Percentiles rank a stretch among this genome's conserved stretches.
Conservation (phyloP, 805 yeast genomes). For the Candida boidinii region DNA sequence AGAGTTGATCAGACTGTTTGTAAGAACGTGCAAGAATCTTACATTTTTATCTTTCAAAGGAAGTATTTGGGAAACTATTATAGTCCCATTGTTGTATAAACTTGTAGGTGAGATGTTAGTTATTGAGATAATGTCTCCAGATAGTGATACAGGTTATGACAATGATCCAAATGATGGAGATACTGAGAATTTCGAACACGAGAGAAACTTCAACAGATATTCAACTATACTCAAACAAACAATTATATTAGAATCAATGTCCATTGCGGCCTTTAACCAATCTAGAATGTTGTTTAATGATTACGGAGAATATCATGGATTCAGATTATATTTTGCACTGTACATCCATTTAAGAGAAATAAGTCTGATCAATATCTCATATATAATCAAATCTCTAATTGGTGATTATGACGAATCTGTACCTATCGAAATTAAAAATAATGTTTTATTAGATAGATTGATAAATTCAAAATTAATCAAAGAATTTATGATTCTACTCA, state of each 20-base stretch:
- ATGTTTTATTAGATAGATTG: conserved; percentile 11
- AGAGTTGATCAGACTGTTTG: conserved; percentile 10
- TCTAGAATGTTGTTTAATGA: conserved; percentile 16
- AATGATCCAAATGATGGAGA: conserved; percentile 1
- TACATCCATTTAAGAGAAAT: conserved; percentile 20
- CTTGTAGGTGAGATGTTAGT: conserved; percentile 17
- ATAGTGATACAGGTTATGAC: no score
- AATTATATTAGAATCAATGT: conserved; percentile 16
- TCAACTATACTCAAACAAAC: conserved; percentile 16
- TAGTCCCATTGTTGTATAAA: conserved; percentile 17
- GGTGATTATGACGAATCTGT: conserved; percentile 5
- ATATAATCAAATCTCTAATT: conserved; percentile 13
- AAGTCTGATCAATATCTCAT: conserved; percentile 12
- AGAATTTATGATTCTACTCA: conserved; percentile 16
- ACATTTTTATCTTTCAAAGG: conserved; percentile 15
- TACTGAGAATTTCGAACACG: conserved; percentile 2
- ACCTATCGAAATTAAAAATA: conserved; percentile 5
- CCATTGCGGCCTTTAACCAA: conserved; percentile 17
- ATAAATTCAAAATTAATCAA: conserved; percentile 15
- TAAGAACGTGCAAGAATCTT: neutral
- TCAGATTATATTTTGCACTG: conserved; percentile 12
- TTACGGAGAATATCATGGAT: conserved; percentile 19
- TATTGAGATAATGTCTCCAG: conserved; percentile 1
- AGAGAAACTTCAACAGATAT: conserved; percentile 8
- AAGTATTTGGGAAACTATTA: conserved; percentile 14